These are phyloP conservation scores for Marasmius fiardii DNA, from an alignment of 1,284 basidiomycete species.

Conservation along the genomic window DNA sequence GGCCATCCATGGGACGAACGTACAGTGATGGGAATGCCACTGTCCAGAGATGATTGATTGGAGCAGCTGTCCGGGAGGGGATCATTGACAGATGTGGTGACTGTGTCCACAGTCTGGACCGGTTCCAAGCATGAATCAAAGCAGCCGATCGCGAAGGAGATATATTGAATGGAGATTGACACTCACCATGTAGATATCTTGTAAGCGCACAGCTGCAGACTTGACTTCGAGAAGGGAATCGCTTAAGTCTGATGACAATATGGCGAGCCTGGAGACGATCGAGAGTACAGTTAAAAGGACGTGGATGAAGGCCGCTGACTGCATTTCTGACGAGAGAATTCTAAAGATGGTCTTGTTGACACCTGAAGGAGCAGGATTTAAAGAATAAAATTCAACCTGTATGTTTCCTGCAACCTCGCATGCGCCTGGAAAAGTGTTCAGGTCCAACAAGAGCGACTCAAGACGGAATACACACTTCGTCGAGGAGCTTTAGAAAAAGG, in stretches of 20 bases:
- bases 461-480: conserved; percentile 37
- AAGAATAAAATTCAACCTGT: conserved; percentile 37
- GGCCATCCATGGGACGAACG: no score
- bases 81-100: no score
- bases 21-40: no score
- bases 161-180: no score
- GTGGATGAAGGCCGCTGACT: conserved; percentile 69
- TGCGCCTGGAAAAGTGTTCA: conserved; percentile 38
- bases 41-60: no score
- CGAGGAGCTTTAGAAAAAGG: conserved; percentile 33
- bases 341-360: conserved; percentile 23
- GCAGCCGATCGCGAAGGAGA: no score
- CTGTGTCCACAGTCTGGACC: no score
- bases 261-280: conserved; percentile 54
- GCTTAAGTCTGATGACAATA: conserved; percentile 42
- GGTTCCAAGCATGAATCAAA: no score
- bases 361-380: conserved; percentile 5
- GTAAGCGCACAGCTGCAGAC: conserved; percentile 2
- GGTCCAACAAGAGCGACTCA: conserved; percentile 1
- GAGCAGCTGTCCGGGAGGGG: no score
- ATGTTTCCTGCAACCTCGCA: conserved; percentile 42
- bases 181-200: conserved; percentile 4
- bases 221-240: conserved; percentile 28
- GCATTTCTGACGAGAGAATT: conserved; percentile 63
- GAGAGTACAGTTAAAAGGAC: conserved; percentile 57